These are phyloP conservation scores for Lactarius deliciosus DNA, from an alignment of 768 basidiomycete genomes.

Conservation along the genomic window DNA sequence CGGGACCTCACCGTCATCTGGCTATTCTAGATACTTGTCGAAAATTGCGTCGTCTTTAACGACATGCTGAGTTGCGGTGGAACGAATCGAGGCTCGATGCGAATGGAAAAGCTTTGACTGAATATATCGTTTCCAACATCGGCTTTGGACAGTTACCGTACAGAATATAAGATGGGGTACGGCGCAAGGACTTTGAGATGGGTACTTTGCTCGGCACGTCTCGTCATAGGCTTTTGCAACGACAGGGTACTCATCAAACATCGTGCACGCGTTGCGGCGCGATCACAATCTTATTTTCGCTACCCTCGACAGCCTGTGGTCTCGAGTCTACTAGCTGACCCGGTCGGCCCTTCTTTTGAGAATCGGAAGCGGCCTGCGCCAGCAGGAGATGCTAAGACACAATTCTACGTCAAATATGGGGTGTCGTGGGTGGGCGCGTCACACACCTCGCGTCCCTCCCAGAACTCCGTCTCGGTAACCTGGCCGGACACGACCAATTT, in stretches of 20 bases:
- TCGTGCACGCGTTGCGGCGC: constrained; percentile 91
- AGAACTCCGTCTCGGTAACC: constrained; percentile 92
- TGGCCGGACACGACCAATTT: constrained; percentile 84
- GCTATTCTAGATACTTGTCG: constrained; percentile 93
- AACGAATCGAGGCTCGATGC: constrained; percentile 89
- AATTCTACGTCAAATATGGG: constrained; percentile 33
- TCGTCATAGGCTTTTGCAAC: constrained; percentile 90
- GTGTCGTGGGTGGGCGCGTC: constrained; percentile 23
- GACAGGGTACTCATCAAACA: constrained; percentile 96
- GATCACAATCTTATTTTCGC: constrained; percentile 85
- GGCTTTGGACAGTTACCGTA: constrained; percentile 73
- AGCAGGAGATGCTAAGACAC: constrained; percentile 63
- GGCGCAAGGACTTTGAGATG: background rate
- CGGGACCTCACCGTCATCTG: constrained; percentile 76
- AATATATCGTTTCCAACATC: constrained; percentile 97
- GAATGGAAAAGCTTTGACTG: constrained; percentile 94
- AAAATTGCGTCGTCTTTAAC: constrained; percentile 92
- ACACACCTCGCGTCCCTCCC: constrained; percentile 90
- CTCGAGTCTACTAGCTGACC: constrained; percentile 87
- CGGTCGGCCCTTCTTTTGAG: constrained; percentile 75
- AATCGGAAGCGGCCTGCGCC: constrained; percentile 71
- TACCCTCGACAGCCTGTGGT: constrained; percentile 78
- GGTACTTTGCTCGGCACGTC: constrained; percentile 81
- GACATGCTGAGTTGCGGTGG: constrained; percentile 77
- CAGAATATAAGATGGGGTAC: constrained; percentile 5